These are phyloP conservation scores for Prunus salicina DNA, from an alignment of 306 rosid genomes.

Conservation along the genomic window DNA sequence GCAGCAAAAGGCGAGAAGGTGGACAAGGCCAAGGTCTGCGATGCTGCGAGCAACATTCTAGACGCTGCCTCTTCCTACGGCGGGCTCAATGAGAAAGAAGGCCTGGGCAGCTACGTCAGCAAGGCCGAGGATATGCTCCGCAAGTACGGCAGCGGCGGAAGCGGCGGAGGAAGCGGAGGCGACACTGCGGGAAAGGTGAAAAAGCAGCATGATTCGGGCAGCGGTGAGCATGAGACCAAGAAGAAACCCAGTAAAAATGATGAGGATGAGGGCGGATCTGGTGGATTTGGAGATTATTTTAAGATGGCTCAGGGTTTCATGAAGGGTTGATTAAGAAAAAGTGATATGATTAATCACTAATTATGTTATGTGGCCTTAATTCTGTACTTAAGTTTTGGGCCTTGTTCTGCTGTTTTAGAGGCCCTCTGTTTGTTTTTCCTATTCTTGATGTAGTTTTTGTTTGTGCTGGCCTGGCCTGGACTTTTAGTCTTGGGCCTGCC, in stretches of 20 bases:
- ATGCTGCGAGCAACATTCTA: conserved; percentile 49
- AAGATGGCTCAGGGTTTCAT: conserved; percentile 35
- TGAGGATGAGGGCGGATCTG: conserved; percentile 1
- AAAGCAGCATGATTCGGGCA: not conserved
- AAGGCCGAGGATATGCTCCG: conserved; percentile 48
- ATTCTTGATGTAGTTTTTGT: not conserved
- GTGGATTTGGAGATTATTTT: conserved; percentile 27
- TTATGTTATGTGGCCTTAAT: not conserved
- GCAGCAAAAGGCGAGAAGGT: conserved; percentile 42
- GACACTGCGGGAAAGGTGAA: not conserved
- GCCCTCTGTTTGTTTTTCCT: not conserved
- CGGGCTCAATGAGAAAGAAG: conserved; percentile 39
- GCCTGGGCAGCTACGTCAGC: conserved; percentile 31
- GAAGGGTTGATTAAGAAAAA: not conserved
- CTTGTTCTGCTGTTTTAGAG: not conserved
- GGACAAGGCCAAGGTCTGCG: conserved; percentile 48
- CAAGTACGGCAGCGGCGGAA: conserved; percentile 15
- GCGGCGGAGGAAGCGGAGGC: not conserved
- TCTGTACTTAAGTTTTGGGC: not conserved
- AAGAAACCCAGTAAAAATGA: not conserved
- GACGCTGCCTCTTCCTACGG: conserved; percentile 40
- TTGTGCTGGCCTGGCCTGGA: not conserved
- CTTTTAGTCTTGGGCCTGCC: not conserved
- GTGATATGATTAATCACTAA: not conserved
- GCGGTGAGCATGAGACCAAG: not conserved